Base-by-base conservation (phyloP, 139 green algal genomes). In the Marvania coccoides region DNA sequence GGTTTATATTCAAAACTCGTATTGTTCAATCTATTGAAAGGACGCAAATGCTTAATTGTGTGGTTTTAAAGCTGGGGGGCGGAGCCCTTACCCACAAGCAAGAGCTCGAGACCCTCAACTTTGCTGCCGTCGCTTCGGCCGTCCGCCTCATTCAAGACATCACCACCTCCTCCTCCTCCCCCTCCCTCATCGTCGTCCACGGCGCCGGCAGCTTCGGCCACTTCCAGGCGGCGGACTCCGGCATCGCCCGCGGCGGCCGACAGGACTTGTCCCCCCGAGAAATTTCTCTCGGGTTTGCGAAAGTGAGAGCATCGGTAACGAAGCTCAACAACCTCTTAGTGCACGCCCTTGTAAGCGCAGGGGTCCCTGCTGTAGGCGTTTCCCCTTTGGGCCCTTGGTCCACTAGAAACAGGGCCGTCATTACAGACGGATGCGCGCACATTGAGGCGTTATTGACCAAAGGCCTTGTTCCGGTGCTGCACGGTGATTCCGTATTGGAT, bases 141-240 rank as follows among this genome's bases (percentile, higher is more conserved):
- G n/a, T n/a, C n/a, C n/a, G n/a, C n/a, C n/a, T n/a, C n/a, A n/a
- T n/a, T n/a, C n/a, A n/a, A n/a, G n/a, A n/a, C n/a, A n/a, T n/a
- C n/a, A n/a, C n/a, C n/a, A n/a, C n/a, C n/a, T n/a, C n/a, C n/a
- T n/a, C n/a, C n/a, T n/a, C n/a, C n/a, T n/a, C n/a, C n/a, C n/a
- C n/a, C 9, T 46, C 62, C 5, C 31, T 85, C 0, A 65, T 85
- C 0, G 38, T 88, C 1, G 79, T 91, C 0, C 84, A 91, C 29
- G 84, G 84, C 3, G 84, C 84, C n/a, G 84, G 84, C n/a, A 83
- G 70, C 10, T 91, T 86, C 58, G 84, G 84, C 1, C 84, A 91
- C 63, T 72, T 79, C 13, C 53, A 74, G 7, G 84, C 84, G 0
- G 61, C 29, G 2, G 31, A 65, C 2, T 72, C 73, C 42, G 62